Base-by-base conservation (phyloP, 1,284 basidiomycete species). In the Ceratobasidium sp. region DNA sequence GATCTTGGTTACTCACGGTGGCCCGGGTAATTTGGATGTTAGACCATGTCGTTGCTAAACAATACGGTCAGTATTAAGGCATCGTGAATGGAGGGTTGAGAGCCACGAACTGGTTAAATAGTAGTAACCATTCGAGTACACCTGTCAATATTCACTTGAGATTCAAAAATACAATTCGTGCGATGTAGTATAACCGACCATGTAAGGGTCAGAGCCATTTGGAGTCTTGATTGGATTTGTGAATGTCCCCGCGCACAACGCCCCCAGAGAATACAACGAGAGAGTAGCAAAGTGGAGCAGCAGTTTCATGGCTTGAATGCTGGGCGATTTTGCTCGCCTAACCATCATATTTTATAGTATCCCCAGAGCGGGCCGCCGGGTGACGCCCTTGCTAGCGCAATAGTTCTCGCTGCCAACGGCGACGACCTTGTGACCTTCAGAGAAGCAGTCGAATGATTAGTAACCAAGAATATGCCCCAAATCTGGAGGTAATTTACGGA, bases 21-120 rank as follows among this genome's bases (percentile, higher is more conserved):
- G 83, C 84, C 11, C 84, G 82, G 22, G 83, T 82, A 37, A 85
- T 83, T 76, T 85, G 83, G 57, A 86, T 82, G 67, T 85, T 84
- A 8, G 79, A 81, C 85, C 85, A 85, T 1, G 85, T 85, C 1
- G 85, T 85, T 0, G 84, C 81, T 17, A 83, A 51, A 7, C 11
- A 34, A 43, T n/a, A 46, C n/a, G n/a, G n/a, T n/a, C n/a, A n/a
- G n/a, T n/a, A n/a, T n/a, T n/a, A n/a, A n/a, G n/a, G n/a, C n/a
- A n/a, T n/a, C n/a, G n/a, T n/a, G n/a, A n/a, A n/a, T n/a, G n/a
- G n/a, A n/a, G n/a, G n/a, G 22, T 15, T 17, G 44, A 25, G 57
- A 5, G 19, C 19, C 2, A 62, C 59, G 17, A 29, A 51, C 54
- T 67, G 34, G 56, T 44, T n/a, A 74, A 51, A 13, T 73, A 73